Percentiles rank a stretch among this genome's conserved stretches.
phyloP scores from a whole-genome alignment of 306 rosid genomes.

The Fragaria nilgerrensis region DNA sequence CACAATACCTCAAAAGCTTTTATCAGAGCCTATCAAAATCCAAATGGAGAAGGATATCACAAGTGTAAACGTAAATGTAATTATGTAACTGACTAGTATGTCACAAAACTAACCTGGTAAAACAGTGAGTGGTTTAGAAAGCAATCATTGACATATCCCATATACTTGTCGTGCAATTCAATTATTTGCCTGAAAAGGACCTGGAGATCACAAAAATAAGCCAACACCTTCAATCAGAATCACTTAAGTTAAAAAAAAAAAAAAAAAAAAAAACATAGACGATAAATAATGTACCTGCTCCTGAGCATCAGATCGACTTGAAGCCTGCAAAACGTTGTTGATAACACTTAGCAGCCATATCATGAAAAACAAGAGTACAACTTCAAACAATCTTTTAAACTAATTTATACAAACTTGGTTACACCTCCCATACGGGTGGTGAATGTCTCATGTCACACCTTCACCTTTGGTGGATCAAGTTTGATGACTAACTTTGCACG shows the following conservation, averaged over 20 bases:
- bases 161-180: constrained; percentile 75
- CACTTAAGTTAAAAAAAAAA: not conserved
- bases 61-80: constrained; percentile 8
- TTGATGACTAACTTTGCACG: too few species aligned
- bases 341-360: constrained; percentile 21
- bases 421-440: not conserved
- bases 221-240: constrained; percentile 12
- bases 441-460: too few species aligned
- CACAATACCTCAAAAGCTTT: constrained; percentile 81
- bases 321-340: constrained; percentile 34
- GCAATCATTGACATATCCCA: constrained; percentile 60
- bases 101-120: constrained; percentile 65
- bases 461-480: too few species aligned
- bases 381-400: not conserved
- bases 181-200: constrained; percentile 67
- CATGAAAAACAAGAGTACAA: not conserved
- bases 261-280: not conserved
- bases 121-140: constrained; percentile 63
- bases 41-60: not conserved
- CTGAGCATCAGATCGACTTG: constrained; percentile 53
- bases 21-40: constrained; percentile 57
- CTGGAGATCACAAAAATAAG: constrained; percentile 40
- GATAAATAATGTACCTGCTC: constrained; percentile 49
- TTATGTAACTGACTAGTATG: not conserved
- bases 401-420: not conserved